Conservation (phyloP, 202 grass and related monocot genomes). For the Saccharum hybrid region DNA sequence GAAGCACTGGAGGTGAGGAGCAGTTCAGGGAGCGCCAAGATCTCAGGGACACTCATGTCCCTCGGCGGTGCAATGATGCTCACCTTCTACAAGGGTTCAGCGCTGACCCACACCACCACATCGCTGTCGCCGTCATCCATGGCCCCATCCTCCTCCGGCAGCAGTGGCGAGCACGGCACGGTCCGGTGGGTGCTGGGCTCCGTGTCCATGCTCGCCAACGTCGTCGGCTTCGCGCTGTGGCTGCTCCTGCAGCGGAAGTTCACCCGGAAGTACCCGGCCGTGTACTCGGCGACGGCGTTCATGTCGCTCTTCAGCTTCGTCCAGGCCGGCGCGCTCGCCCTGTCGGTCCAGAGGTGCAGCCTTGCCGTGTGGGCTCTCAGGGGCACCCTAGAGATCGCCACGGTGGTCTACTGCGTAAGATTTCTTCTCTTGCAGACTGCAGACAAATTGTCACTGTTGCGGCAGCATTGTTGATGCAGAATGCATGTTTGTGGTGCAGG, state of each 20-base stretch:
- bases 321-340: slow-evolving; percentile 53
- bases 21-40: slow-evolving; percentile 69
- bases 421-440: neutral
- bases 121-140: neutral
- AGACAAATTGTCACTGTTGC: neutral
- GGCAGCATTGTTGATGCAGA: neutral
- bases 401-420: slow-evolving; percentile 68
- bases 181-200: slow-evolving; percentile 74
- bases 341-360: slow-evolving; percentile 46
- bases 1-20: slow-evolving; percentile 70
- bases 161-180: slow-evolving; percentile 1
- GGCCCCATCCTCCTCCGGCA: neutral
- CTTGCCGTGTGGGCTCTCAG: slow-evolving; percentile 58
- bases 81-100: slow-evolving; percentile 70
- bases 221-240: slow-evolving; percentile 63
- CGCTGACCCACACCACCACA: slow-evolving; percentile 42
- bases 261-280: slow-evolving; percentile 58
- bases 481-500: slow-evolving; percentile 35
- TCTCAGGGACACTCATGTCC: slow-evolving; percentile 63
- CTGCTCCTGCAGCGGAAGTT: slow-evolving; percentile 71
- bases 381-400: slow-evolving; percentile 56
- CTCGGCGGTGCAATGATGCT: slow-evolving; percentile 68
- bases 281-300: slow-evolving; percentile 66
- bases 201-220: slow-evolving; percentile 57
- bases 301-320: slow-evolving; percentile 74